Evolutionary conservation across 192 early-diverging fungal genomes (phyloP), one percentile per base, ranked within the genome.

Genomic region (Rhizoclosmatium sp.): DNA sequence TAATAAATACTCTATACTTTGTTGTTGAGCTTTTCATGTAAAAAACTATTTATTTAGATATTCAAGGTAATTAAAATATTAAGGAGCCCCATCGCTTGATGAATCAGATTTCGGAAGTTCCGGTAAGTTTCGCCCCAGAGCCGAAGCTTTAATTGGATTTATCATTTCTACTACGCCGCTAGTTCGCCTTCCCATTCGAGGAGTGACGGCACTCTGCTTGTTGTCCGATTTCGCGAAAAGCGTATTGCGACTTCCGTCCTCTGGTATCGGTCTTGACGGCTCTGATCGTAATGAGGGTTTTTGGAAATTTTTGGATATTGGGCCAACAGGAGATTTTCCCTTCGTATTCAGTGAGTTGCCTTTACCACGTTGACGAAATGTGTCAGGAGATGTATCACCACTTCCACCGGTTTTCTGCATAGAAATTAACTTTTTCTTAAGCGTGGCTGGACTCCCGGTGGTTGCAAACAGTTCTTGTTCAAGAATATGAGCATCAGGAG

Each of bases 401-500:
- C 44, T 40, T 16, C 47, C 39, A 58, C 12, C 14, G 21, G 12
- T 58, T 44, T 59, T 75, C 49, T 76, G 75, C 49, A 42, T 67
- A 5, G 64, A 76, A 10, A 76, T 65, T 4, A 65, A 21, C 49
- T 76, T 65, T 61, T 66, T 76, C 64, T 76, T 76, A 14, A 76
- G 51, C 1, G 75, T 67, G 7, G 75, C 75, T 47, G 75, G 75
- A 54, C 75, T 76, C 12, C 75, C 75, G 1, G 51, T 48, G 10
- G 75, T 76, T 9, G 42, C 47, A 76, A 76, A 76, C 2, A 76
- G 41, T 51, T 76, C 75, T 76, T 76, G 61, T 40, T 66, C 62
- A 14, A 76, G 65, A n/a, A 67, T 10, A 12, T 76, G 41, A 14
- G 39, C 10, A 44, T 76, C 48, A 54, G 75, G 75, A 2, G 75